These are phyloP conservation scores for Daphne laureola DNA, from an alignment of 441 rosid species.

Conservation along the genomic window DNA sequence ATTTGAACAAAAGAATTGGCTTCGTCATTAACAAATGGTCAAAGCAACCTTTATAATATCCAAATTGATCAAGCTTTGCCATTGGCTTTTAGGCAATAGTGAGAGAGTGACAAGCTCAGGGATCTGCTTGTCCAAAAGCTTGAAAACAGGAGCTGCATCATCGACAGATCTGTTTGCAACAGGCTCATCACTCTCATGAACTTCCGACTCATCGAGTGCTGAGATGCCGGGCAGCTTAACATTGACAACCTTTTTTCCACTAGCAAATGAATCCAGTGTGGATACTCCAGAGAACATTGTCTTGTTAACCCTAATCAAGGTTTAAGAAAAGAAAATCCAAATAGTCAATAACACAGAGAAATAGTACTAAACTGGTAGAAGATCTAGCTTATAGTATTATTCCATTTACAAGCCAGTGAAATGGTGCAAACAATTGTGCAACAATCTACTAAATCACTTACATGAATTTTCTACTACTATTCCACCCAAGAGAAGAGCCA, in stretches of 20 bases:
- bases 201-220: slow-evolving; percentile 43
- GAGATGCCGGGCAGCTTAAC: slow-evolving; percentile 82
- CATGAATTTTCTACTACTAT: no score
- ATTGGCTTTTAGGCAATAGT: slow-evolving; percentile 87
- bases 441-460: no score
- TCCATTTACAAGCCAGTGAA: no score
- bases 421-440: no score
- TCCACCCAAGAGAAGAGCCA: no score
- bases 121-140: slow-evolving; percentile 43
- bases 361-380: no score
- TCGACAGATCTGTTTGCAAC: slow-evolving; percentile 23
- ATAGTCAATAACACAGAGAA: no score
- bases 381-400: no score
- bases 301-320: slow-evolving; percentile 64
- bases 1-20: not conserved
- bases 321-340: not conserved
- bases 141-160: slow-evolving; percentile 24
- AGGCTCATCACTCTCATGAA: slow-evolving; percentile 36
- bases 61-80: slow-evolving; percentile 95
- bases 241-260: slow-evolving; percentile 71
- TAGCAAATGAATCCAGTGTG: slow-evolving; percentile 57
- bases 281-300: slow-evolving; percentile 78
- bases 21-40: no score
- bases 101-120: slow-evolving; percentile 94
- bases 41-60: slow-evolving; percentile 79